These are phyloP conservation scores for Aureobasidium sp. DNA, from an alignment of 2,329 filamentous ascomycete species.

Conservation along the genomic window DNA sequence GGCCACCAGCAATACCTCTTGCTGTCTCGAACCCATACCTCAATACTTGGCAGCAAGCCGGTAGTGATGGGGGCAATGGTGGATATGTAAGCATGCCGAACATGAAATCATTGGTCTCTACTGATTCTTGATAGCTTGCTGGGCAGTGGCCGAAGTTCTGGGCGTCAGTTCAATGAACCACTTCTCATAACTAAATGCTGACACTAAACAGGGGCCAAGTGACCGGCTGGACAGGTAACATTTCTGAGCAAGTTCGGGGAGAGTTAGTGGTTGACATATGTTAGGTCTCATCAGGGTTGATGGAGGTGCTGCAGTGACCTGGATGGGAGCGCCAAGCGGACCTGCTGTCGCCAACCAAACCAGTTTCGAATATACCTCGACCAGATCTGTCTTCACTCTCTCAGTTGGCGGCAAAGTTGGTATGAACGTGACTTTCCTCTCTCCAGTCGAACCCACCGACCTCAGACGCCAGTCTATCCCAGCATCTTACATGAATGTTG, in stretches of 20 bases:
- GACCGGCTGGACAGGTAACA: constrained; percentile 16
- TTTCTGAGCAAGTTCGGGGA: not conserved
- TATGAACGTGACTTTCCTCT: constrained; percentile 62
- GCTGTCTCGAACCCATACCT: constrained; percentile 69
- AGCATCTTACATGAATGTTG: constrained; percentile 61
- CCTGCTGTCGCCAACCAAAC: constrained; percentile 48
- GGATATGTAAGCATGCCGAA: constrained; percentile 35
- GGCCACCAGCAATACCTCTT: constrained; percentile 58
- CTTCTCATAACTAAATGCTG: not conserved
- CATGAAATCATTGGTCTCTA: no score
- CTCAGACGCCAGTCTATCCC: constrained; percentile 58
- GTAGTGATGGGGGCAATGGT: constrained; percentile 52
- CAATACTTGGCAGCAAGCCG: constrained; percentile 57
- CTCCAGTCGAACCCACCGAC: constrained; percentile 59
- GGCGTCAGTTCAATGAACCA: constrained; percentile 39
- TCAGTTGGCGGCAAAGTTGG: constrained; percentile 51
- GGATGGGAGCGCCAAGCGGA: constrained; percentile 53
- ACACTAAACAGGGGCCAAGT: constrained; percentile 11
- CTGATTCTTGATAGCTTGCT: constrained; percentile 35
- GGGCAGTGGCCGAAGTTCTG: constrained; percentile 63
- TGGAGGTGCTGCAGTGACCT: constrained; percentile 48
- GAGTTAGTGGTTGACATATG: not conserved
- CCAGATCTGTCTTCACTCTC: constrained; percentile 61
- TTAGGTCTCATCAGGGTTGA: constrained; percentile 59
- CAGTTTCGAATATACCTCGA: constrained; percentile 61